phyloP scores from a whole-genome alignment of 306 rosid species.

The Trichosanthes truncata region DNA sequence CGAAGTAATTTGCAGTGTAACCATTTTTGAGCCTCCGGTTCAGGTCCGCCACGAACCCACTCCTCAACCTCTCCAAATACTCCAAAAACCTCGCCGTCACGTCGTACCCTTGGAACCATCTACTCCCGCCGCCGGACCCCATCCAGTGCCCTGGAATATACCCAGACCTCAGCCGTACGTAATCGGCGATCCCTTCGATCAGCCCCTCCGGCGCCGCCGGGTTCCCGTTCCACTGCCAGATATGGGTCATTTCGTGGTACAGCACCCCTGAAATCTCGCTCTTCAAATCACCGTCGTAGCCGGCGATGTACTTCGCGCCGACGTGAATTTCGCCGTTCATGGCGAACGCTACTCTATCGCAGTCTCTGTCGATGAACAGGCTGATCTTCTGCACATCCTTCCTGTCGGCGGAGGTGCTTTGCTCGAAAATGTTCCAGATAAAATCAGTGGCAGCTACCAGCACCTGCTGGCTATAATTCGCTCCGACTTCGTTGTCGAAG shows the following conservation, averaged over 20 bases:
- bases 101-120: slow-evolving; percentile 42
- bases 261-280: slow-evolving; percentile 19
- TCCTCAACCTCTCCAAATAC: slow-evolving; percentile 15
- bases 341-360: slow-evolving; percentile 13
- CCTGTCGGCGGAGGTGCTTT: background rate
- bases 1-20: background rate
- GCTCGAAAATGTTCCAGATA: slow-evolving; percentile 18
- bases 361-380: slow-evolving; percentile 17
- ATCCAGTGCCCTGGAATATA: slow-evolving; percentile 22
- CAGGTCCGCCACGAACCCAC: background rate
- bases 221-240: slow-evolving; percentile 17
- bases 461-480: slow-evolving; percentile 15
- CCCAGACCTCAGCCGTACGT: slow-evolving; percentile 32
- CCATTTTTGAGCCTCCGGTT: background rate
- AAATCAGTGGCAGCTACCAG: slow-evolving; percentile 18
- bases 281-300: slow-evolving; percentile 9
- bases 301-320: slow-evolving; percentile 14
- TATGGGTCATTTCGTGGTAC: slow-evolving; percentile 30
- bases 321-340: slow-evolving; percentile 29
- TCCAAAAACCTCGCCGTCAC: slow-evolving; percentile 43
- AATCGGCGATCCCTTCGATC: slow-evolving; percentile 49
- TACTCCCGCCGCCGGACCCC: slow-evolving; percentile 17
- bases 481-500: slow-evolving; percentile 25
- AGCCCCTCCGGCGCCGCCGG: slow-evolving; percentile 12
- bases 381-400: slow-evolving; percentile 15